Percentiles rank a stretch among this genome's conserved stretches.
Evolutionary conservation across 768 basidiomycete species (phyloP).

Genomic region (Panaeolus cyanescens): DNA sequence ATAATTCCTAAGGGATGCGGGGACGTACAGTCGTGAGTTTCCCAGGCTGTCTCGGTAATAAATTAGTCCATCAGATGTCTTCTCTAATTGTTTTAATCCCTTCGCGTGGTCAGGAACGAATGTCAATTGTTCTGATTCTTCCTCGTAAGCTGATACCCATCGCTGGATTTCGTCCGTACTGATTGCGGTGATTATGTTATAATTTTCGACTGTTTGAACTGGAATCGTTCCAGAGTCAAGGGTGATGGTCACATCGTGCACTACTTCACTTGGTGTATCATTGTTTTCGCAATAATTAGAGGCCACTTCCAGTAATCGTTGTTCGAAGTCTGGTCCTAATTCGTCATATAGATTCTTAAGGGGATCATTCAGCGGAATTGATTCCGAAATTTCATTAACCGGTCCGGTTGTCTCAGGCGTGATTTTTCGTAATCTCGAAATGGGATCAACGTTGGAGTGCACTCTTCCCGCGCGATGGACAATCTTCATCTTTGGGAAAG

Average conservation of each 20-base stretch:
- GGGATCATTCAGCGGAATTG: too few species aligned
- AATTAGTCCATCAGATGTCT: slow-evolving; percentile 12
- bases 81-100: neutral
- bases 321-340: slow-evolving; percentile 26
- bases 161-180: too few species aligned
- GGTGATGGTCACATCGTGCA: too few species aligned
- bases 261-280: neutral
- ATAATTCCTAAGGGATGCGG: slow-evolving; percentile 8
- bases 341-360: too few species aligned
- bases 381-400: neutral
- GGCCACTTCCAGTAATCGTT: slow-evolving; percentile 20
- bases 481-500: slow-evolving; percentile 34
- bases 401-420: slow-evolving; percentile 19
- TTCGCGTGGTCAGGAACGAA: too few species aligned
- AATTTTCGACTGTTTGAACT: too few species aligned
- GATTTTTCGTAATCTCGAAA: slow-evolving; percentile 29
- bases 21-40: slow-evolving; percentile 30
- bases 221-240: too few species aligned
- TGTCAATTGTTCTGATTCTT: too few species aligned
- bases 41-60: slow-evolving; percentile 28
- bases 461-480: slow-evolving; percentile 38
- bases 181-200: too few species aligned
- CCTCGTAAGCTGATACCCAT: too few species aligned
- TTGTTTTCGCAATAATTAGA: neutral
- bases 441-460: slow-evolving; percentile 42